Base-by-base conservation (phyloP, 352 stramenopile genomes). In the Phytopythium chamaehyphon region DNA sequence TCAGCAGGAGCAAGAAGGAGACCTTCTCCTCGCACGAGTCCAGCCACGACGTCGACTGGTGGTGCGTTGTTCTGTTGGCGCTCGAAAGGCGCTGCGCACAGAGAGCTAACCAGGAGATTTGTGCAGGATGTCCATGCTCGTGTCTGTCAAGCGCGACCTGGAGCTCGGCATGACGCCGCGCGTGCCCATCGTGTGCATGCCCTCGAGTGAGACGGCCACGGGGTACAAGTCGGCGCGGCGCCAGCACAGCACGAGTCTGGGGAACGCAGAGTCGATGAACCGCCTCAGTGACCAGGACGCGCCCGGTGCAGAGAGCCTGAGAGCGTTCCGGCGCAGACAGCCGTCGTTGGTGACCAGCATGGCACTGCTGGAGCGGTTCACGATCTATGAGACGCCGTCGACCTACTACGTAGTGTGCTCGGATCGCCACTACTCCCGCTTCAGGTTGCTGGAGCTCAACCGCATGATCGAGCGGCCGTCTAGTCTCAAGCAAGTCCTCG, bases 1-100 rank as follows among this genome's bases (percentile, higher is more conserved):
- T 80, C 11, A 71, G 51, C 53, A 73, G 71, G 51, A 62, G 59
- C 47, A 93, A 91, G 61, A 93, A 91, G 51, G 82, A 95, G 52
- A 90, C 76, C 1, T 88, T 95, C 47, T 86, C 82, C 15, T 92
- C 84, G 6, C 78, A 90, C 47, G 78, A 89, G 54, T 89, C 76
- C 28, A 94, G 82, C 50, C 85, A 90, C 40, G 84, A 95, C 45
- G 74, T 93, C 12, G 84, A 95, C 62, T 95, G 82, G 82, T 95
- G 84, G 83, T 94, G 62, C 35, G 71, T 71, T 55, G 11, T 19
- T 56, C 5, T 57, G 10, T n/a, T 49, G 21, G 24, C 14, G 31
- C n/a, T 38, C 42, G 5, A 26, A n/a, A n/a, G n/a, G n/a, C n/a
- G n/a, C n/a, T n/a, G n/a, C 14, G 24, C 19, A 40, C 6, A 2